Evolutionary conservation across 2,329 filamentous ascomycete species (phyloP).

Genomic region (Exophiala bonariae): DNA sequence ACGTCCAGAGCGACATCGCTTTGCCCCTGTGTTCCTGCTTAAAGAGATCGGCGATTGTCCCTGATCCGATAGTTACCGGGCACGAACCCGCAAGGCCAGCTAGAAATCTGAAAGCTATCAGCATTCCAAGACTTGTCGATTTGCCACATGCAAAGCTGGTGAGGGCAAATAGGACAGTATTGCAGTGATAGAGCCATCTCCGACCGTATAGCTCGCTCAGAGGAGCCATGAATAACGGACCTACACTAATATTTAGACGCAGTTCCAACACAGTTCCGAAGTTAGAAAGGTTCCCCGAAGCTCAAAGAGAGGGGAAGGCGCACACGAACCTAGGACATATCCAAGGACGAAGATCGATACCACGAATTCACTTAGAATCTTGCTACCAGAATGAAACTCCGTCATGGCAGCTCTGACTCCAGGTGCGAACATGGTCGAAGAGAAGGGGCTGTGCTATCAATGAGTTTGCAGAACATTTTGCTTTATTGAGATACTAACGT

Average conservation of each 20-base stretch:
- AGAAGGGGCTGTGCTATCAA: too few species aligned
- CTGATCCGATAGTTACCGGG: slow-evolving; percentile 48
- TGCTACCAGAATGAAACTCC: slow-evolving; percentile 47
- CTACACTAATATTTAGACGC: too few species aligned
- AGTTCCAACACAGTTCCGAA: too few species aligned
- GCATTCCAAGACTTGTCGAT: slow-evolving; percentile 50
- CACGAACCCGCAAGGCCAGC: slow-evolving; percentile 56
- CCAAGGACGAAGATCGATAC: slow-evolving; percentile 63
- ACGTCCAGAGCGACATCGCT: slow-evolving; percentile 41
- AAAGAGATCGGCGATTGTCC: slow-evolving; percentile 46
- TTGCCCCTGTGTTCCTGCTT: slow-evolving; percentile 45
- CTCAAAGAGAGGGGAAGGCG: too few species aligned
- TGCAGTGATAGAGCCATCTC: slow-evolving; percentile 53
- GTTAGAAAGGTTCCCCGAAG: too few species aligned
- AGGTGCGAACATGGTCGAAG: slow-evolving; percentile 47
- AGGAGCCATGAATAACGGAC: slow-evolving; percentile 58
- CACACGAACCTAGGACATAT: too few species aligned
- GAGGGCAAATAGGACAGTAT: slow-evolving; percentile 60
- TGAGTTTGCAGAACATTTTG: too few species aligned
- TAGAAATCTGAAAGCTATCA: slow-evolving; percentile 57
- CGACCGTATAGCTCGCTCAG: slow-evolving; percentile 66
- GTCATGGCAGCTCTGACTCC: slow-evolving; percentile 39
- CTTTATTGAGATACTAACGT: too few species aligned
- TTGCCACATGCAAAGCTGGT: slow-evolving; percentile 67
- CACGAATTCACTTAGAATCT: slow-evolving; percentile 49